Percentiles rank a stretch among this genome's conserved stretches.
These are phyloP conservation scores for Blastocladiella britannica DNA, from an alignment of 192 early-diverging fungal species.

Conservation along the genomic window DNA sequence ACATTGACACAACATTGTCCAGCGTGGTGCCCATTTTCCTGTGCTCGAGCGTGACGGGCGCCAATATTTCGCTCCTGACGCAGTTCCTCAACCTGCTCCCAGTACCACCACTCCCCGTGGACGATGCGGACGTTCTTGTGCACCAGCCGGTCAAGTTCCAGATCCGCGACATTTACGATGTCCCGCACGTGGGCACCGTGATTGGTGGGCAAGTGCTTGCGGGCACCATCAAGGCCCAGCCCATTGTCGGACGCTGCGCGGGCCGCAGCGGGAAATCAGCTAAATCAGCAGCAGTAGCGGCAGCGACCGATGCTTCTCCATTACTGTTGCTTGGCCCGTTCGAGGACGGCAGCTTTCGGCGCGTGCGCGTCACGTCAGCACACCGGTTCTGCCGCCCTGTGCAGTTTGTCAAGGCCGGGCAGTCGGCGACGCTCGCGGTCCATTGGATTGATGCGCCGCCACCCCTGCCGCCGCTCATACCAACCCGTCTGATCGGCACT, in stretches of 20 bases:
- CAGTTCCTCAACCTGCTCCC: slow-evolving; percentile 50
- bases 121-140: slow-evolving; percentile 7
- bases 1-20: too few relatives aligned
- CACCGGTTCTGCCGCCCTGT: neutral
- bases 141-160: slow-evolving; percentile 42
- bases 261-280: neutral
- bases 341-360: neutral
- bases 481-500: too few relatives aligned
- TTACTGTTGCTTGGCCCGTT: neutral
- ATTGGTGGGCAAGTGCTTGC: slow-evolving; percentile 35
- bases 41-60: slow-evolving; percentile 62
- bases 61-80: slow-evolving; percentile 39
- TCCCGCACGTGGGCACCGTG: slow-evolving; percentile 43
- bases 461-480: too few relatives aligned
- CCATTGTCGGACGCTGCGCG: neutral
- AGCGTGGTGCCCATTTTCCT: slow-evolving; percentile 64
- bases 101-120: slow-evolving; percentile 21
- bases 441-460: too few relatives aligned
- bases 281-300: too few relatives aligned
- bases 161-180: slow-evolving; percentile 57
- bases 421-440: neutral
- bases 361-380: neutral
- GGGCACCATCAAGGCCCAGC: slow-evolving; percentile 23
- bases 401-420: neutral
- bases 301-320: too few relatives aligned